A percentile compares a stretch with the other conserved stretches of the same genome.
Conservation (phyloP, 441 rosid genomes). For the Flueggea neowawraea region DNA sequence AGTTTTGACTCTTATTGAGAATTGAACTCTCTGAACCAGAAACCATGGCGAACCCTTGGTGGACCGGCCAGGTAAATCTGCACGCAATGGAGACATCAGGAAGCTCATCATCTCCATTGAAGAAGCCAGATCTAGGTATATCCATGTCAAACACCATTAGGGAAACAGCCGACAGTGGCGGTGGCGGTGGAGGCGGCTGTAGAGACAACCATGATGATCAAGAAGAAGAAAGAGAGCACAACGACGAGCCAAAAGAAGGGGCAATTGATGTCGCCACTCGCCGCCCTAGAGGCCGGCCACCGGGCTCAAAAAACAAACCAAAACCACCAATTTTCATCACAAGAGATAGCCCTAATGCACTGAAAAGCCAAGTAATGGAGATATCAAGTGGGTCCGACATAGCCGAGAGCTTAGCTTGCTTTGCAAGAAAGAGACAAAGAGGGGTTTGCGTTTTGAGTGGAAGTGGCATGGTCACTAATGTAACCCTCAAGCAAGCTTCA, state of each 20-base stretch:
- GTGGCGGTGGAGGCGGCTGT: slow-evolving; percentile 13
- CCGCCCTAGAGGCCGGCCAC: slow-evolving; percentile 78
- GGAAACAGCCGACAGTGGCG: slow-evolving; percentile 10
- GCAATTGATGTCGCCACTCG: slow-evolving; percentile 55
- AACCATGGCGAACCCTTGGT: slow-evolving; percentile 86
- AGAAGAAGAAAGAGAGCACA: slow-evolving; percentile 51
- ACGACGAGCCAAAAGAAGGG: slow-evolving; percentile 72
- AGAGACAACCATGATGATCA: slow-evolving; percentile 30
- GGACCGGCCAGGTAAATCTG: slow-evolving; percentile 64
- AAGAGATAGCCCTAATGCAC: slow-evolving; percentile 81
- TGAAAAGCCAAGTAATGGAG: slow-evolving; percentile 80
- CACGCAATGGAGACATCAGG: slow-evolving; percentile 43
- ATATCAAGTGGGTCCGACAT: slow-evolving; percentile 64
- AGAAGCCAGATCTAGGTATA: slow-evolving; percentile 41
- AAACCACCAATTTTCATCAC: slow-evolving; percentile 80
- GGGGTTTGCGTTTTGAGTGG: slow-evolving; percentile 84
- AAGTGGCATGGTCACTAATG: slow-evolving; percentile 74
- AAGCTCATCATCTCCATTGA: slow-evolving; percentile 32
- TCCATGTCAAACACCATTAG: slow-evolving; percentile 21
- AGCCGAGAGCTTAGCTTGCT: slow-evolving; percentile 63
- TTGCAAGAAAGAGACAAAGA: slow-evolving; percentile 70
- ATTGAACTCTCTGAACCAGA: background rate
- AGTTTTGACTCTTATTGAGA: background rate
- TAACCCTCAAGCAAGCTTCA: slow-evolving; percentile 71
- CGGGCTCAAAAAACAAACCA: slow-evolving; percentile 86